Evolutionary conservation across 176 grass and related monocot genomes (phyloP), one percentile per base, ranked within the genome.

Genomic region (Areca catechu): DNA sequence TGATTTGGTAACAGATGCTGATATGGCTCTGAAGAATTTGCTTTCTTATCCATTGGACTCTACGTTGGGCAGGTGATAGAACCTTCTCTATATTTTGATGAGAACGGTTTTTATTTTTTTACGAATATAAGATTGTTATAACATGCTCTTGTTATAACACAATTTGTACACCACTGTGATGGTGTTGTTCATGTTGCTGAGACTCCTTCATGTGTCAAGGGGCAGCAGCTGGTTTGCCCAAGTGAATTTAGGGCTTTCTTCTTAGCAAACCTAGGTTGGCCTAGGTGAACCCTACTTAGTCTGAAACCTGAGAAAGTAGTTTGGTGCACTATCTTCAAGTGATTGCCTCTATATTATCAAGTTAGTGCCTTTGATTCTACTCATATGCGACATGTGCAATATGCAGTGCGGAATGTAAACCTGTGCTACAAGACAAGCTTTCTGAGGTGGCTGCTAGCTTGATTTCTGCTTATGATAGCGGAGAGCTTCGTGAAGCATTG

Each of bases 401-500:
- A 19, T 71, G 20, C 91, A 90, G 91, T 74, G 83, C 53, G 18
- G 86, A 90, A 79, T 80, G 86, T 63, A 84, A 96, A 82, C 61
- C 83, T 71, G 63, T 96, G 50, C 68, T 96, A 20, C 80, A 96
- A 82, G 92, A 91, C 72, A 85, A 97, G 69, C 84, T 97, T 74
- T 90, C 77, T 60, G 87, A 88, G 56, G 80, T 97, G 54, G 83
- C 83, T 54, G 71, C 23, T 0, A 61, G 50, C 49, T 80, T 91
- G 56, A 80, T 97, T 59, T 63, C 86, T 67, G 80, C 92, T 3
- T 88, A 97, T 22, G 78, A 88, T 75, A 82, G 75, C 3, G 83
- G 83, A 50, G 86, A 97, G 21, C 78, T 97, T 23, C 37, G 48
- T 85, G 71, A 85, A 85, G 80, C 92, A 75, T 60, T 88, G 66